These are phyloP conservation scores for Stephania japonica DNA, from an alignment of 164 flowering plant genomes.

Conservation along the genomic window DNA sequence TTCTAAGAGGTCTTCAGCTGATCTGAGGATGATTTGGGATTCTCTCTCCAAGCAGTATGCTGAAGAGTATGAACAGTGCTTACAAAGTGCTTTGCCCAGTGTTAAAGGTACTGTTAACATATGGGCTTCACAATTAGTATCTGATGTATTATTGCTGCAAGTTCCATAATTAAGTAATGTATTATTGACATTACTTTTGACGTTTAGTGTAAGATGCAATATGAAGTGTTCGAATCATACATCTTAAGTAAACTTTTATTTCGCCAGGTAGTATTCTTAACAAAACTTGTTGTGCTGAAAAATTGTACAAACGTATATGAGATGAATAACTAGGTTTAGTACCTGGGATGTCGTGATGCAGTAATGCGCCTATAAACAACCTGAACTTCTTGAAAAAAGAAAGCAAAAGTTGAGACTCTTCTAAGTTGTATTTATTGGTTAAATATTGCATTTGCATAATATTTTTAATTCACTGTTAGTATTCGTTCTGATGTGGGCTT, in stretches of 20 bases:
- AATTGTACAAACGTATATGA: not conserved
- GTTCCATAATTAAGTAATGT: not conserved
- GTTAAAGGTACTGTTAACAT: slow-evolving; percentile 39
- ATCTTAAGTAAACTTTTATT: not conserved
- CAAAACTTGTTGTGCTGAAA: not conserved
- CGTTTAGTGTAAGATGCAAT: not conserved
- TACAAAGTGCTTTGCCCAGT: slow-evolving; percentile 54
- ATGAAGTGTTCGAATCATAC: not conserved
- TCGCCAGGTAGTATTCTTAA: no score
- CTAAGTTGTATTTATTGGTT: not conserved
- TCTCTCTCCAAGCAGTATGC: slow-evolving; percentile 69
- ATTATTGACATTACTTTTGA: not conserved
- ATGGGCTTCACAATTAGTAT: not conserved
- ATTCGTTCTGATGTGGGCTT: not conserved
- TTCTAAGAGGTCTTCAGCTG: slow-evolving; percentile 62
- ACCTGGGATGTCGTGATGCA: not conserved
- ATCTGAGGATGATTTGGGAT: slow-evolving; percentile 76
- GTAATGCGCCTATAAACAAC: not conserved
- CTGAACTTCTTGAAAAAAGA: not conserved
- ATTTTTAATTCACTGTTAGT: not conserved
- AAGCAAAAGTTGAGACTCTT: not conserved
- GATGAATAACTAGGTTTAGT: not conserved
- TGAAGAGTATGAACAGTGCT: slow-evolving; percentile 87
- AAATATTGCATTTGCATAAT: not conserved
- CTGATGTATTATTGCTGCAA: not conserved